phyloP scores from a whole-genome alignment of 2,329 filamentous ascomycete genomes.

The Xylariales sp. region DNA sequence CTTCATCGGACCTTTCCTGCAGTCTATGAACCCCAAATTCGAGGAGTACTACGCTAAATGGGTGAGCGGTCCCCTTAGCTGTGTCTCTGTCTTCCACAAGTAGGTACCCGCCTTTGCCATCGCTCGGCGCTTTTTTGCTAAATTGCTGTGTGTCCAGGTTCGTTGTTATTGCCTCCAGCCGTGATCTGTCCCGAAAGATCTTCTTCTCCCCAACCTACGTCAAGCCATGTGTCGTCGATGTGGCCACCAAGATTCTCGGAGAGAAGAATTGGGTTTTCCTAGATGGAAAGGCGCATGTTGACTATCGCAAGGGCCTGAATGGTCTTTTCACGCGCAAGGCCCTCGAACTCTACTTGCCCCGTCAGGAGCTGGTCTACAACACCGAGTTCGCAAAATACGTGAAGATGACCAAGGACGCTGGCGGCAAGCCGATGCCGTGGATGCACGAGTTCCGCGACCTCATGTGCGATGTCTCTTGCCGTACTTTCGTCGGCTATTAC shows the following conservation, averaged over 20 bases:
- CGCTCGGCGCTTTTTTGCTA: neutral
- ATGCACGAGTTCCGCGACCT: constrained; percentile 91
- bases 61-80: constrained; percentile 85
- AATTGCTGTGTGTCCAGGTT: constrained; percentile 55
- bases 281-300: constrained; percentile 89
- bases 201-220: constrained; percentile 91
- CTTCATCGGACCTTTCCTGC: constrained; percentile 91
- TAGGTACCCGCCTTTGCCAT: constrained; percentile 38
- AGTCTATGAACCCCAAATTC: constrained; percentile 90
- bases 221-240: constrained; percentile 95
- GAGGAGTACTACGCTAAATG: constrained; percentile 89
- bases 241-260: constrained; percentile 87
- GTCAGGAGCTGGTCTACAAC: constrained; percentile 88
- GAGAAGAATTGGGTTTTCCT: constrained; percentile 95
- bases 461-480: constrained; percentile 90
- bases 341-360: constrained; percentile 81
- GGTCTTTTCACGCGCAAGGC: constrained; percentile 89
- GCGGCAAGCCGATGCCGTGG: constrained; percentile 74
- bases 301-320: constrained; percentile 96
- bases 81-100: constrained; percentile 99
- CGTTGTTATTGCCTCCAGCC: constrained; percentile 91
- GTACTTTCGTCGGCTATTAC: constrained; percentile 96
- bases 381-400: constrained; percentile 79
- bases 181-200: constrained; percentile 93
- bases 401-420: constrained; percentile 65